Evolutionary conservation across 192 early-diverging fungal species (phyloP).

Genomic region (Irineochytrium annulatum): DNA sequence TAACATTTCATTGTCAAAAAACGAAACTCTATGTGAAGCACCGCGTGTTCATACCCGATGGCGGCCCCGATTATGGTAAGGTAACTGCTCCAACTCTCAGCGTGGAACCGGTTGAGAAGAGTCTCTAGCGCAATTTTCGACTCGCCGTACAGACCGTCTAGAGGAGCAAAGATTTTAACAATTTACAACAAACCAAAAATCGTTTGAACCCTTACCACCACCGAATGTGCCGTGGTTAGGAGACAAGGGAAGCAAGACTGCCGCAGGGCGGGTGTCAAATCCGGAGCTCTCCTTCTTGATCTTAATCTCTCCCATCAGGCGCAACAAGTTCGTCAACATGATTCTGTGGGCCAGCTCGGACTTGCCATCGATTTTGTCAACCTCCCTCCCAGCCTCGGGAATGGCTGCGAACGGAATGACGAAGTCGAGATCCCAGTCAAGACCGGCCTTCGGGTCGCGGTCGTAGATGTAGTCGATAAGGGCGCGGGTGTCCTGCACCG

Average conservation of each 20-base stretch:
- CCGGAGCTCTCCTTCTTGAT: conserved; percentile 70
- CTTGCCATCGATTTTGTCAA: conserved; percentile 76
- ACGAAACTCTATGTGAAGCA: conserved; percentile 1
- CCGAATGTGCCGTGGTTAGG: conserved; percentile 98
- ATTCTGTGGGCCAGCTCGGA: conserved; percentile 91
- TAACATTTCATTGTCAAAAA: conserved; percentile 20
- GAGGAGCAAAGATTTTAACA: background rate
- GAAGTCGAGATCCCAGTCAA: conserved; percentile 92
- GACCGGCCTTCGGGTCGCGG: conserved; percentile 62
- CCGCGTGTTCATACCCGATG: conserved; percentile 78
- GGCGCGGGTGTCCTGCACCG: conserved; percentile 74
- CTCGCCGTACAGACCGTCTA: conserved; percentile 89
- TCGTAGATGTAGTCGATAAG: conserved; percentile 88
- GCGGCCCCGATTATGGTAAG: conserved; percentile 84
- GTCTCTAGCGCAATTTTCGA: conserved; percentile 93
- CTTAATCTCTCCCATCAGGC: conserved; percentile 83
- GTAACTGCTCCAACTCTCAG: conserved; percentile 85
- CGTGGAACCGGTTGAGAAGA: conserved; percentile 83
- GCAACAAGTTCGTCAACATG: conserved; percentile 90
- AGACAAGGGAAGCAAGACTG: conserved; percentile 84
- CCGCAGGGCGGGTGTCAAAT: conserved; percentile 81
- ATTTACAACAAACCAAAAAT: conserved; percentile 12
- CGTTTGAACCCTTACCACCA: conserved; percentile 24
- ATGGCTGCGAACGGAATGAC: conserved; percentile 95
- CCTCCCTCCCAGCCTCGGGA: conserved; percentile 79